phyloP scores from a whole-genome alignment of 768 basidiomycete genomes.

The Lentinus tigrinus region DNA sequence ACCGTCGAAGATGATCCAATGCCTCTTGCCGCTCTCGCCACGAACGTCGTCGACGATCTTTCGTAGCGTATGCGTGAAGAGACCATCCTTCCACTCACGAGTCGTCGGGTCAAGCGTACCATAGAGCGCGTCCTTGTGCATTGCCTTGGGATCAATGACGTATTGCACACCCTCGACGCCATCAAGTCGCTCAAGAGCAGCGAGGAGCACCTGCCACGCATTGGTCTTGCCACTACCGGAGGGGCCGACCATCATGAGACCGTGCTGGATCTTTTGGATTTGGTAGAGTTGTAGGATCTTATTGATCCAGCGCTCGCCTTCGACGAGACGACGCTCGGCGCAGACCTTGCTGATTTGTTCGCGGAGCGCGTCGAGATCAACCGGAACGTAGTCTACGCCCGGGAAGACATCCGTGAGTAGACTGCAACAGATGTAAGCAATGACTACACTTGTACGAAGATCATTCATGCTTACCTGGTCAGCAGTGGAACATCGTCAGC shows the following conservation, averaged over 20 bases:
- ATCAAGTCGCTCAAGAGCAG: constrained; percentile 87
- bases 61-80: constrained; percentile 95
- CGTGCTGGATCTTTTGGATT: constrained; percentile 99
- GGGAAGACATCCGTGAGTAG: constrained; percentile 97
- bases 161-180: constrained; percentile 91
- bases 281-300: constrained; percentile 98
- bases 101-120: constrained; percentile 97
- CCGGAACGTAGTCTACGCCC: constrained; percentile 87
- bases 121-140: constrained; percentile 97
- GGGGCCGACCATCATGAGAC: constrained; percentile 99
- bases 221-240: constrained; percentile 97
- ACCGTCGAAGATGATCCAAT: constrained; percentile 99
- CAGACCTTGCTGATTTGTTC: constrained; percentile 87
- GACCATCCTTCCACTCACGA: constrained; percentile 97
- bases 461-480: constrained; percentile 61
- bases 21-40: constrained; percentile 92
- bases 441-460: not conserved
- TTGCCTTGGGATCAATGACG: constrained; percentile 98
- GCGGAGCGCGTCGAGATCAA: constrained; percentile 83
- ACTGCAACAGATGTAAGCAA: constrained; percentile 39
- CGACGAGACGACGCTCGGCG: constrained; percentile 77
- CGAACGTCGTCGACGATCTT: constrained; percentile 99
- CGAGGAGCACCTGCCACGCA: constrained; percentile 92
- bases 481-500: constrained; percentile 95
- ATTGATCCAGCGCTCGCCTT: constrained; percentile 86